Conservation (phyloP, 73 alveolate genomes). For the Halteria grandinella region DNA sequence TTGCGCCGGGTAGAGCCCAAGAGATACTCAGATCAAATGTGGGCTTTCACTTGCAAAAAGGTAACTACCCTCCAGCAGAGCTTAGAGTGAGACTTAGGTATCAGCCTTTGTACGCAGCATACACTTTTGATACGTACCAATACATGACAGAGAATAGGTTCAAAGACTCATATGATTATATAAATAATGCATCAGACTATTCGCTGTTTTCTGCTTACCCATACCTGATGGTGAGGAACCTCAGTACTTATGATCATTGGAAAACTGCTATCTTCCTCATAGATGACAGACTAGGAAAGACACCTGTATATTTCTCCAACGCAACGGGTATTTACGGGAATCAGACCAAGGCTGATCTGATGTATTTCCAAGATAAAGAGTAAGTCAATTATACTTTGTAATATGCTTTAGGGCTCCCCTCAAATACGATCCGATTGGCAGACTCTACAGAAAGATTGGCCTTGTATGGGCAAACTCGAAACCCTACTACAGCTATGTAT, state of each 20-base stretch:
- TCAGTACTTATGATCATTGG: slow-evolving; percentile 36
- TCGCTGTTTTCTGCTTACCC: slow-evolving; percentile 35
- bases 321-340: slow-evolving; percentile 4
- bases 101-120: slow-evolving; percentile 56
- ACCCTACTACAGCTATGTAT: slow-evolving; percentile 18
- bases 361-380: no score
- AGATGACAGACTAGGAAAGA: not conserved
- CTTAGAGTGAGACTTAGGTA: slow-evolving; percentile 57
- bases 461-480: not conserved
- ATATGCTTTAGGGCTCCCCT: no score
- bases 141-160: slow-evolving; percentile 9
- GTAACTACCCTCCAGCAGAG: slow-evolving; percentile 71
- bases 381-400: no score
- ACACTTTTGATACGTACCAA: slow-evolving; percentile 60
- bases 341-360: slow-evolving; percentile 26
- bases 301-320: slow-evolving; percentile 4
- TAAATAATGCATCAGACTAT: slow-evolving; percentile 31
- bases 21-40: slow-evolving; percentile 69
- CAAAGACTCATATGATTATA: slow-evolving; percentile 25
- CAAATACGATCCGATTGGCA: slow-evolving; percentile 26
- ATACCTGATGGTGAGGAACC: slow-evolving; percentile 6
- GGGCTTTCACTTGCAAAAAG: slow-evolving; percentile 66
- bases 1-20: slow-evolving; percentile 73
- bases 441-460: not conserved
- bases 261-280: slow-evolving; percentile 29